Conservation (phyloP, 352 stramenopile genomes). For the Pythium insidiosum region DNA sequence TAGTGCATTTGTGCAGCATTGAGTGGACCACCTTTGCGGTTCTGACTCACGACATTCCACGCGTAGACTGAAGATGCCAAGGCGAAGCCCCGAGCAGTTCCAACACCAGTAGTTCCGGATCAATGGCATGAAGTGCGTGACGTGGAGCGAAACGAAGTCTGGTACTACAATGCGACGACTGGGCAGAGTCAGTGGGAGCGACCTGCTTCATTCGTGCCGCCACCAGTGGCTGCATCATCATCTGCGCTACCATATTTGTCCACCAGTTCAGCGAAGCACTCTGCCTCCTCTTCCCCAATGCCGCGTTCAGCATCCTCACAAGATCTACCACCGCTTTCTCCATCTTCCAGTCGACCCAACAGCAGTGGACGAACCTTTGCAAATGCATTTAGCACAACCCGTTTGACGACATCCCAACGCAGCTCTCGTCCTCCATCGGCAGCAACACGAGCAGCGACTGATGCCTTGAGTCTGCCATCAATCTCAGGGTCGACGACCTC, state of each 20-base stretch:
- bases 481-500: neutral
- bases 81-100: neutral
- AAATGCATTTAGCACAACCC: neutral
- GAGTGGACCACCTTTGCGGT: too few relatives aligned
- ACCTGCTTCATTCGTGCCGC: conserved; percentile 17
- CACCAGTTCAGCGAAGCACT: too few relatives aligned
- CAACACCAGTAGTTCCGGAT: too few relatives aligned
- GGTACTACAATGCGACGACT: conserved; percentile 75
- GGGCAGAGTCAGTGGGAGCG: conserved; percentile 72
- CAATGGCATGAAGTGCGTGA: conserved; percentile 75
- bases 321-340: conserved; percentile 9
- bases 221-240: neutral
- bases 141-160: conserved; percentile 52
- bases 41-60: neutral
- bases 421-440: conserved; percentile 1
- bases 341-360: conserved; percentile 9
- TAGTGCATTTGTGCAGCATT: neutral
- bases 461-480: neutral
- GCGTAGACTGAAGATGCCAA: conserved; percentile 2
- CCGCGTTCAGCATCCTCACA: neutral
- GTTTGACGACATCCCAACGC: neutral
- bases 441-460: conserved; percentile 3
- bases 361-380: conserved; percentile 3
- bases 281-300: neutral
- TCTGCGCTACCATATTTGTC: too few relatives aligned